Evolutionary conservation across 2,329 filamentous ascomycete genomes (phyloP).

Genomic region (Penicillium freii): DNA sequence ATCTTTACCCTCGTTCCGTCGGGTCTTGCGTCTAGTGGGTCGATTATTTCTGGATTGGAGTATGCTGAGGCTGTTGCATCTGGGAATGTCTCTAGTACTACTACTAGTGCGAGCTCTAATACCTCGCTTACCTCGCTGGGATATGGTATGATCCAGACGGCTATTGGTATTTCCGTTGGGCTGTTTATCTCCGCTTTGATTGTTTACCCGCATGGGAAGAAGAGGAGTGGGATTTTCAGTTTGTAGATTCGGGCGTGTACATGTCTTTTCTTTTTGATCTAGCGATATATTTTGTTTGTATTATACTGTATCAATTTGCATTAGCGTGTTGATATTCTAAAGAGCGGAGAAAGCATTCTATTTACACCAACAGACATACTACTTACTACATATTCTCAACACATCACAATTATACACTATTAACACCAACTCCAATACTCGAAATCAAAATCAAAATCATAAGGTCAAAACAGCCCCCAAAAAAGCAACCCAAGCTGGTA

Average conservation of each 20-base stretch:
- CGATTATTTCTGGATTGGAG: conserved; percentile 54
- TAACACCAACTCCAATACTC: background rate
- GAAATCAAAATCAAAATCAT: background rate
- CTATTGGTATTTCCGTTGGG: conserved; percentile 48
- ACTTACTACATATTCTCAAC: background rate
- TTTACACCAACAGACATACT: background rate
- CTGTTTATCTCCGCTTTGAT: conserved; percentile 46
- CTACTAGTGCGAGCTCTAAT: conserved; percentile 6
- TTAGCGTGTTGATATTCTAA: background rate
- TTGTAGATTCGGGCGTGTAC: conserved; percentile 18
- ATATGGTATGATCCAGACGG: conserved; percentile 47
- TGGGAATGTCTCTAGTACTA: conserved; percentile 3
- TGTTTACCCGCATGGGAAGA: conserved; percentile 47
- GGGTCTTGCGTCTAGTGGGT: conserved; percentile 56
- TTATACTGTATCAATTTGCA: background rate
- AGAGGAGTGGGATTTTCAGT: conserved; percentile 46
- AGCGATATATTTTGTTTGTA: background rate
- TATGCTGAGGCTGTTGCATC: conserved; percentile 53
- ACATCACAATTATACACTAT: background rate
- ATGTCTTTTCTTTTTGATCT: background rate
- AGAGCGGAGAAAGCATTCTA: background rate
- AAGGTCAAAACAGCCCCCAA: conserved; percentile 11
- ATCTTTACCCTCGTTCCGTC: conserved; percentile 70
- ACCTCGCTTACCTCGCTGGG: conserved; percentile 36
- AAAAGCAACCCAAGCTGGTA: conserved; percentile 17